Percentiles rank a stretch among this genome's conserved stretches.
phyloP scores from a whole-genome alignment of 306 rosid species.

The Castanospermum australe region DNA sequence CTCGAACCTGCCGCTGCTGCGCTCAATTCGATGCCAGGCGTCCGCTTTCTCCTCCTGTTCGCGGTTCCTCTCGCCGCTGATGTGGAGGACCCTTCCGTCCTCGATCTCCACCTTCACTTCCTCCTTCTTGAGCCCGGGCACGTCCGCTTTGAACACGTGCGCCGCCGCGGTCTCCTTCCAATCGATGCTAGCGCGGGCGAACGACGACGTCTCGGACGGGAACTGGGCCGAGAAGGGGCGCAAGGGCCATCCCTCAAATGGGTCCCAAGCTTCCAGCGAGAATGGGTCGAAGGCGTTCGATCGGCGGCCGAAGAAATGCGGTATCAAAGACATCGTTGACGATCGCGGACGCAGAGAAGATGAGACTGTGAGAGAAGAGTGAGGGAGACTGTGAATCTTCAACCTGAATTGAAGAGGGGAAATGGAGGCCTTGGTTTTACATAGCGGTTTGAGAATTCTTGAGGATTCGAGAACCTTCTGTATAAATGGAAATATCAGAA shows the following conservation, averaged over 20 bases:
- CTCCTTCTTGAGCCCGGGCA: conserved; percentile 33
- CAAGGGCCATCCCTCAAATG: conserved; percentile 13
- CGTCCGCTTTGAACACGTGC: conserved; percentile 34
- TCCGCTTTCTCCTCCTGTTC: conserved; percentile 29
- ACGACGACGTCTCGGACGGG: conserved; percentile 17
- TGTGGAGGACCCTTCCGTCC: conserved; percentile 31
- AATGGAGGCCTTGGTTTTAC: not conserved
- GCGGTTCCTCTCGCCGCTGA: conserved; percentile 33
- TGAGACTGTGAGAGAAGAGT: too few relatives aligned
- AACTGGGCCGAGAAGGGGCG: not conserved
- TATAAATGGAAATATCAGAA: not conserved
- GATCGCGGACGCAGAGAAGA: too few relatives aligned
- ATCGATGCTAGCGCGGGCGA: conserved; percentile 14
- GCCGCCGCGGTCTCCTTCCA: conserved; percentile 34
- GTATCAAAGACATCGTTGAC: conserved; percentile 20
- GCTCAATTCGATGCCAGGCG: conserved; percentile 42
- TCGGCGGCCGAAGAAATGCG: conserved; percentile 16
- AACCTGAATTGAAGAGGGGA: not conserved
- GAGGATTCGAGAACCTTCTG: not conserved
- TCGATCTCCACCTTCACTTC: conserved; percentile 36
- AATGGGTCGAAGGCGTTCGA: conserved; percentile 14
- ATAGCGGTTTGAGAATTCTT: not conserved
- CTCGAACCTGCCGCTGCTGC: conserved; percentile 40
- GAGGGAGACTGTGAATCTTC: too few relatives aligned
- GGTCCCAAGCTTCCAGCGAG: conserved; percentile 13